Conservation (phyloP, 768 basidiomycete genomes). For the Dacryopinax spathularia region DNA sequence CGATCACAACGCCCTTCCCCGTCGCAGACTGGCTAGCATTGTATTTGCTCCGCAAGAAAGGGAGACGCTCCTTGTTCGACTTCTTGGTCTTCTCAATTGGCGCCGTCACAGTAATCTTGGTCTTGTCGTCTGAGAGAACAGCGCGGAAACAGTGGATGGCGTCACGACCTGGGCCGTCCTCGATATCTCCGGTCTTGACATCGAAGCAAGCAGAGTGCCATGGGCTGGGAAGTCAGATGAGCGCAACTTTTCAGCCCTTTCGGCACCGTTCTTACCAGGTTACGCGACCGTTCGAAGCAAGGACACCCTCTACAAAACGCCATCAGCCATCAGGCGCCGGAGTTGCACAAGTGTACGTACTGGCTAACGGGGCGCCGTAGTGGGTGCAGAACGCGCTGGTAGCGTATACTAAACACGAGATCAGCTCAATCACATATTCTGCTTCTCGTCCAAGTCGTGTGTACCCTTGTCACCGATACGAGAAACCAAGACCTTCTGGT, state of each 20-base stretch:
- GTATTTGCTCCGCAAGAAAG: slow-evolving; percentile 20
- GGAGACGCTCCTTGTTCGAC: slow-evolving; percentile 49
- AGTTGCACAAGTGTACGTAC: slow-evolving; percentile 13
- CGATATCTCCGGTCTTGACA: slow-evolving; percentile 70
- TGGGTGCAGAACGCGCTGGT: slow-evolving; percentile 82
- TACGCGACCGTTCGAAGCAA: slow-evolving; percentile 62
- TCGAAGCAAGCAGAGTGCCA: slow-evolving; percentile 62
- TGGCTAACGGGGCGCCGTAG: slow-evolving; percentile 75
- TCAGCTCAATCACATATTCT: neutral
- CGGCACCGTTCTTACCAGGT: slow-evolving; percentile 34
- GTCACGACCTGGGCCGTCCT: slow-evolving; percentile 77
- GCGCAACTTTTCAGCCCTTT: slow-evolving; percentile 25
- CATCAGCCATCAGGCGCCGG: neutral
- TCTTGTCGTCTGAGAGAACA: slow-evolving; percentile 34
- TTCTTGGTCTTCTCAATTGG: slow-evolving; percentile 45
- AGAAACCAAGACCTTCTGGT: slow-evolving; percentile 58
- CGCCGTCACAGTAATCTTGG: slow-evolving; percentile 69
- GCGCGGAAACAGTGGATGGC: slow-evolving; percentile 68
- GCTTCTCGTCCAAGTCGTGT: slow-evolving; percentile 25
- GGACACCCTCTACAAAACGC: slow-evolving; percentile 41
- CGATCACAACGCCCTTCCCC: slow-evolving; percentile 59
- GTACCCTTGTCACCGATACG: slow-evolving; percentile 48
- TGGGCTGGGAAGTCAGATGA: neutral
- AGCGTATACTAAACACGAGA: slow-evolving; percentile 26
- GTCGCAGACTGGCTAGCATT: slow-evolving; percentile 25